A percentile compares a stretch with the other conserved stretches of the same genome.
These are phyloP conservation scores for Pyrus hybrid DNA, from an alignment of 331 rosid species.

Conservation along the genomic window DNA sequence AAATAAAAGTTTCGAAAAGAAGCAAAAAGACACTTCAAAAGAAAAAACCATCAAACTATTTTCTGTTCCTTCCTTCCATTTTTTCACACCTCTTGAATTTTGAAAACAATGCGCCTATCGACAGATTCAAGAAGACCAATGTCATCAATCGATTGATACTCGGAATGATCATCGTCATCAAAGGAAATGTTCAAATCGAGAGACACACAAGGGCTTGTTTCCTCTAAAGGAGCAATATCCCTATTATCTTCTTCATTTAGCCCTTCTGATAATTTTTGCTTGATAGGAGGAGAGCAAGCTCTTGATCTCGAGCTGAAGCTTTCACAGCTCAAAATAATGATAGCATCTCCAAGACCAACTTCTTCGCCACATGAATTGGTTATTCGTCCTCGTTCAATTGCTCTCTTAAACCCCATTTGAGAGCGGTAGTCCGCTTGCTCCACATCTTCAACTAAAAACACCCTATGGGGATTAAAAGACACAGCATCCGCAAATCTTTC, in stretches of 20 bases:
- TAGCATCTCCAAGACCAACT: constrained; percentile 58
- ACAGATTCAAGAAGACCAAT: constrained; percentile 80
- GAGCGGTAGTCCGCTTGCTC: constrained; percentile 78
- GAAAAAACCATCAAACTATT: not conserved
- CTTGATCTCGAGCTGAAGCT: constrained; percentile 80
- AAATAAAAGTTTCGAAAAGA: constrained; percentile 19
- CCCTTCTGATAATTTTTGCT: constrained; percentile 22
- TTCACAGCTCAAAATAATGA: constrained; percentile 70
- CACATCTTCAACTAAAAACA: constrained; percentile 78
- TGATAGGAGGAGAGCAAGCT: constrained; percentile 65
- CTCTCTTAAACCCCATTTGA: constrained; percentile 72
- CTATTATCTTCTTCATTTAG: constrained; percentile 15
- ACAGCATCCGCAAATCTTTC: constrained; percentile 63
- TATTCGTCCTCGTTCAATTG: constrained; percentile 64
- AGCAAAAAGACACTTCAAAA: constrained; percentile 2
- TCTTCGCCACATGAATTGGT: constrained; percentile 52
- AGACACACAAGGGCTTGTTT: constrained; percentile 44
- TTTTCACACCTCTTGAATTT: constrained; percentile 52
- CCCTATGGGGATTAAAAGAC: constrained; percentile 60
- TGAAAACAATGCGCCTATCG: constrained; percentile 66
- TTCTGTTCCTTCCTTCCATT: not conserved
- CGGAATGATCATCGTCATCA: constrained; percentile 43
- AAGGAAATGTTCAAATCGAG: constrained; percentile 89
- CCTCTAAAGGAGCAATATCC: constrained; percentile 18
- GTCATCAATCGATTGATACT: constrained; percentile 47